Evolutionary conservation across 176 grass and related monocot genomes (phyloP).

Genomic region (Aegilops longissima): DNA sequence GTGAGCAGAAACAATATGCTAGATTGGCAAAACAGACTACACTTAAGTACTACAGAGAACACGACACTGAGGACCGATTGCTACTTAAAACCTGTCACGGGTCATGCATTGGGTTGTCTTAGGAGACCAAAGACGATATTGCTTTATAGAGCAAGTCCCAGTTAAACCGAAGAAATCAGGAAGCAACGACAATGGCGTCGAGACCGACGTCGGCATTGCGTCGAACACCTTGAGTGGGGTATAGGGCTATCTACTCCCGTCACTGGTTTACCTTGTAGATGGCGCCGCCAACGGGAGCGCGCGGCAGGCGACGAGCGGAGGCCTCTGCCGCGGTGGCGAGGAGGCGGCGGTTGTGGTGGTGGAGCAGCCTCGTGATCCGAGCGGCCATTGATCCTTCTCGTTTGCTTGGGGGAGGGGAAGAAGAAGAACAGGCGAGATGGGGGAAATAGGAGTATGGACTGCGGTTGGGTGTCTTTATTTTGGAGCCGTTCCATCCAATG

Average conservation of each 20-base stretch:
- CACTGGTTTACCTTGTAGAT: conserved; percentile 28
- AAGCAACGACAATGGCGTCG: background rate
- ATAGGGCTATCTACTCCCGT: background rate
- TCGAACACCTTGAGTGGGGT: conserved; percentile 36
- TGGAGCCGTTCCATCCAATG: background rate
- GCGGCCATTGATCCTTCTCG: conserved; percentile 20
- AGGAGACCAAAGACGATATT: background rate
- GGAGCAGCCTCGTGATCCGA: conserved; percentile 35
- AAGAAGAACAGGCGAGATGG: background rate
- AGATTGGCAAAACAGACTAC: background rate
- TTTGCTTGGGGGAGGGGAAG: conserved; percentile 24
- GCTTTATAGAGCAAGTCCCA: background rate
- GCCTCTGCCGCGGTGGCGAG: conserved; percentile 31
- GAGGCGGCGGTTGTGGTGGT: conserved; percentile 19
- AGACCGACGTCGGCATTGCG: background rate
- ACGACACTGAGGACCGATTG: background rate
- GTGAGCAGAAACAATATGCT: background rate
- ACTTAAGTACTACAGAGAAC: background rate
- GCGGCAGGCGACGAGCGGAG: background rate
- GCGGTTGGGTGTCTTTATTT: background rate
- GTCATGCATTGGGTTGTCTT: background rate
- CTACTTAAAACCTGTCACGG: background rate
- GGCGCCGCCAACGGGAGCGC: background rate
- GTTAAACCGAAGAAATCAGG: background rate
- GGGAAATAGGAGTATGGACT: background rate